These are phyloP conservation scores for Laguncularia racemosa DNA, from an alignment of 345 rosid species.

Conservation along the genomic window DNA sequence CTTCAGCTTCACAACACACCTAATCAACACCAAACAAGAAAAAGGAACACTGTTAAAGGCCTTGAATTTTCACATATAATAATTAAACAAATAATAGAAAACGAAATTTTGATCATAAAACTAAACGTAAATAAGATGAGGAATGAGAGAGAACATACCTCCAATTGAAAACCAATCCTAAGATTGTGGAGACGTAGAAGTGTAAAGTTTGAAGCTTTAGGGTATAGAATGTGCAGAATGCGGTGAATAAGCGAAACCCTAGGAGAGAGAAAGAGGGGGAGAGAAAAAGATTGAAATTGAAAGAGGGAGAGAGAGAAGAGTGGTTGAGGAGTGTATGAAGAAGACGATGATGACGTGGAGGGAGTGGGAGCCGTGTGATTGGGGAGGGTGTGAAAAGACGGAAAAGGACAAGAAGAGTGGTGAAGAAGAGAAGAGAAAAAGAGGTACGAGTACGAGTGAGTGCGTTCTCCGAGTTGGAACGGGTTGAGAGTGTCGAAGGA, in stretches of 20 bases:
- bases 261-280: constrained; percentile 15
- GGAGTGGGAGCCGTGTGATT: constrained; percentile 9
- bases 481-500: no score
- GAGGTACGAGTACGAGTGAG: no score
- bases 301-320: constrained; percentile 13
- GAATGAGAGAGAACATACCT: not conserved
- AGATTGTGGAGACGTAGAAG: not conserved
- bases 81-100: constrained; percentile 1
- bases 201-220: not conserved
- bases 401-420: not conserved
- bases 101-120: constrained; percentile 6
- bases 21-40: constrained; percentile 4
- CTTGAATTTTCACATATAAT: constrained; percentile 10
- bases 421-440: no score
- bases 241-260: constrained; percentile 54
- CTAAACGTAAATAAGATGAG: not conserved
- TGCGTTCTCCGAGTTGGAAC: no score
- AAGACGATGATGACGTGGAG: constrained; percentile 87
- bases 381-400: not conserved
- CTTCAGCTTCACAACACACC: not conserved
- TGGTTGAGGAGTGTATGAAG: constrained; percentile 36
- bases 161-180: constrained; percentile 7
- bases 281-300: constrained; percentile 13
- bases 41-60: constrained; percentile 2
- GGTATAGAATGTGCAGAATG: not conserved